Percentiles rank a stretch among this genome's conserved stretches.
Conservation (phyloP, 495 filamentous ascomycete genomes). For the Jackrogersella multiformis region DNA sequence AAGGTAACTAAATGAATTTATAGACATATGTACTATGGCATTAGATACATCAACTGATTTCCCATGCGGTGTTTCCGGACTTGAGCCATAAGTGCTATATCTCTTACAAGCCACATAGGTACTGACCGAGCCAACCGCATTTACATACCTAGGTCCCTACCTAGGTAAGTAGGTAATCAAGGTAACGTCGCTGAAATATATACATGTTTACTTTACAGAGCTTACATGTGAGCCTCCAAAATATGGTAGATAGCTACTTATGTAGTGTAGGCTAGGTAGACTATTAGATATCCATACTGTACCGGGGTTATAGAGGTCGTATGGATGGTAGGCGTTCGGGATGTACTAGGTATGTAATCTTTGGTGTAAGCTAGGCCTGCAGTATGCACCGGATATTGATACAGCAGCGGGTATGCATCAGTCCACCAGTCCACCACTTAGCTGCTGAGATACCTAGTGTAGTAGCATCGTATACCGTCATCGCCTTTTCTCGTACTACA, state of each 20-base stretch:
- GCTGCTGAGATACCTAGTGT: too few species aligned
- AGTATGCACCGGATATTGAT: conserved; percentile 34
- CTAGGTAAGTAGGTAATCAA: background rate
- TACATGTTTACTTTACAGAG: background rate
- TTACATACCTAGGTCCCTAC: background rate
- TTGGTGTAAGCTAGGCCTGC: conserved; percentile 17
- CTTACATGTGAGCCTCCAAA: conserved; percentile 22
- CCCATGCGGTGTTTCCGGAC: background rate
- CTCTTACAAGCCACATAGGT: background rate
- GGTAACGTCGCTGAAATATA: background rate
- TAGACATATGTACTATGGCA: background rate
- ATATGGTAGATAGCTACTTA: too few species aligned
- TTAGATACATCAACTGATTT: background rate
- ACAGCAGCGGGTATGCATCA: conserved; percentile 26
- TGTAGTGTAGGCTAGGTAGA: too few species aligned
- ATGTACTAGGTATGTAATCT: too few species aligned
- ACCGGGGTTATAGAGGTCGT: too few species aligned
- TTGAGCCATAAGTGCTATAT: background rate
- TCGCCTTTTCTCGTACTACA: conserved; percentile 17
- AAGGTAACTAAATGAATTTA: too few species aligned
- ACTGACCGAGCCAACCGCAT: background rate
- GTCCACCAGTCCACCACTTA: conserved; percentile 16
- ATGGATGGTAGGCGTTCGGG: conserved; percentile 24
- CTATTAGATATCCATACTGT: too few species aligned
- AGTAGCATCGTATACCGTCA: conserved; percentile 17